Percentiles rank a stretch among this genome's conserved stretches.
phyloP scores from a whole-genome alignment of 768 basidiomycete species.

The Clitopilus passeckerianus region DNA sequence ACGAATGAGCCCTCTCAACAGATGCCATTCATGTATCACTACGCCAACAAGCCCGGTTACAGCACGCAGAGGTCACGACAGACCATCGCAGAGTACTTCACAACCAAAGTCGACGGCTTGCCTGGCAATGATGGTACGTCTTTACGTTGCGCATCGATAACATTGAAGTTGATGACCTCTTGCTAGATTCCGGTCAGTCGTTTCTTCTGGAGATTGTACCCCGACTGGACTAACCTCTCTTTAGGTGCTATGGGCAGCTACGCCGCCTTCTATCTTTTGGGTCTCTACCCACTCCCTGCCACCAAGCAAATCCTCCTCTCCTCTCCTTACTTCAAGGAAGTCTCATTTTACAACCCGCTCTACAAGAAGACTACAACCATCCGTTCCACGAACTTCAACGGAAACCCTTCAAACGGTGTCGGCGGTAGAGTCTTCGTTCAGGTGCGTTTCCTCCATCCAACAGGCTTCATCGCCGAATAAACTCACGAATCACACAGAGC shows the following conservation, averaged over 20 bases:
- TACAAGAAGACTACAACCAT: constrained; percentile 56
- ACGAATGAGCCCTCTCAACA: constrained; percentile 66
- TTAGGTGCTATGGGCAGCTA: constrained; percentile 63
- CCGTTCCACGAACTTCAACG: constrained; percentile 39
- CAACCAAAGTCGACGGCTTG: constrained; percentile 49
- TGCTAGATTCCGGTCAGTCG: constrained; percentile 17
- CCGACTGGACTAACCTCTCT: constrained; percentile 4
- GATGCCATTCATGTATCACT: constrained; percentile 70
- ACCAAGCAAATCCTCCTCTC: constrained; percentile 56
- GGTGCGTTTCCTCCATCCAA: constrained; percentile 25
- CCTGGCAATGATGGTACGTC: constrained; percentile 61
- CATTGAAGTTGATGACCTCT: background rate
- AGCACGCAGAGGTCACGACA: constrained; percentile 54
- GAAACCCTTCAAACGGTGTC: constrained; percentile 46
- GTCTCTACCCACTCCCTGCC: constrained; percentile 60
- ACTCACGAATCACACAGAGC: constrained; percentile 27
- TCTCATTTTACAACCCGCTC: constrained; percentile 58
- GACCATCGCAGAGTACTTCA: constrained; percentile 52
- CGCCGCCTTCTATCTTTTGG: constrained; percentile 51
- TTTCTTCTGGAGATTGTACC: background rate
- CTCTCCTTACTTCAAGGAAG: constrained; percentile 55
- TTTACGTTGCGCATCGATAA: background rate
- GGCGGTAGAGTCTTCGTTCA: constrained; percentile 55
- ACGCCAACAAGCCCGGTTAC: constrained; percentile 53
- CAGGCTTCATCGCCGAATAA: background rate